Evolutionary conservation across 129 eudicot genomes (phyloP), one percentile per base, ranked within the genome.

Genomic region (Flaveria trinervia): DNA sequence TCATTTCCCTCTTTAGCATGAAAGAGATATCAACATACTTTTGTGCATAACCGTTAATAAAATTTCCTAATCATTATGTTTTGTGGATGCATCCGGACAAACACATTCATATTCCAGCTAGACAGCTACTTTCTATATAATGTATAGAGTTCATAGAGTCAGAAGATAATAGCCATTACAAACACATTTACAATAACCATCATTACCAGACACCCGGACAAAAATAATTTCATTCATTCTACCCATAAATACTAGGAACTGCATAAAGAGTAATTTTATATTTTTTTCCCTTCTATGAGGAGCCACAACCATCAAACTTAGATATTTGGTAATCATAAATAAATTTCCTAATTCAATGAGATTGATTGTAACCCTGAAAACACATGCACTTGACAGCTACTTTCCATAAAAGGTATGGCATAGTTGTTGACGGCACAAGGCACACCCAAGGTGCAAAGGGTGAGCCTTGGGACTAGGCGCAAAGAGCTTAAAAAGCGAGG

Each of bases 41-140:
- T 3, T 73, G 65, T 51, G 65, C 54, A 30, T 76, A 11, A 50
- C 10, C 23, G 18, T 57, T n/a, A 17, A 69, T 12, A 11, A 70
- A 17, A 16, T 54, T 54, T 55, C 57, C 10, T 55, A 52, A 62
- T 11, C 49, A 60, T 59, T 59, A 26, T 20, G 39, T 3, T 75
- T 43, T 8, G 5, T 28, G 46, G 22, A 48, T 20, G 16, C 26
- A 75, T 75, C 50, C 3, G 6, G 45, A 68, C 25, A 52, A 51
- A 41, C 9, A 49, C 57, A 67, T 41, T 15, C 60, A 68, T 13
- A 50, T 41, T 57, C 59, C 48, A 54, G 59, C 74, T 55, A 69
- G 68, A 48, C 48, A 54, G 59, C 74, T 55, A 69, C 57, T 68
- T 77, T 39, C 59, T 66, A 68, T 23, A 39, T 54, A 68, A 65